These are phyloP conservation scores for Pichia manshurica DNA, from an alignment of 805 yeast species.

Conservation along the genomic window DNA sequence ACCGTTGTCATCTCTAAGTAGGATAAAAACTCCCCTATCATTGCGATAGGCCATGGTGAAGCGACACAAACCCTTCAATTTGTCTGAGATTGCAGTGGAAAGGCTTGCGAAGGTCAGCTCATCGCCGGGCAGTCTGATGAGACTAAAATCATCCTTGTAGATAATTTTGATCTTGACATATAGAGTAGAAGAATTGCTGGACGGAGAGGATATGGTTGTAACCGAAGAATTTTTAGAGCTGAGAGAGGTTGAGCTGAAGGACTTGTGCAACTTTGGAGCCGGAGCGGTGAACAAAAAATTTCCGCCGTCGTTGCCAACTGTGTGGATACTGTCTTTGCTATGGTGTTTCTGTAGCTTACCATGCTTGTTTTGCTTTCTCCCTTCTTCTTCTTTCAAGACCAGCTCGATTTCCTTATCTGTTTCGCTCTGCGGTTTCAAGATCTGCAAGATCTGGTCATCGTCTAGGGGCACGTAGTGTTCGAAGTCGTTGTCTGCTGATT, in stretches of 20 bases:
- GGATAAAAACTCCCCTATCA: slow-evolving; percentile 15
- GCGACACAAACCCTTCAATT: slow-evolving; percentile 11
- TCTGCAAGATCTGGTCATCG: slow-evolving; percentile 13
- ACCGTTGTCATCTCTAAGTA: slow-evolving; percentile 17
- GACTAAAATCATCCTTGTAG: slow-evolving; percentile 16
- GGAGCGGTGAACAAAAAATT: not conserved
- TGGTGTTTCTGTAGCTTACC: not conserved
- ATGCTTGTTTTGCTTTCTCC: not conserved
- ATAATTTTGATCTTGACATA: slow-evolving; percentile 12
- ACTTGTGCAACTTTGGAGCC: not conserved
- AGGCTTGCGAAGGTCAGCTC: slow-evolving; percentile 4
- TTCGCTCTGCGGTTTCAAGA: slow-evolving; percentile 9
- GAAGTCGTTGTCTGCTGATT: slow-evolving; percentile 16
- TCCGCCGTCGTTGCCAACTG: not conserved
- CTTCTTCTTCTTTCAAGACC: not conserved
- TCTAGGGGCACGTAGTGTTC: slow-evolving; percentile 29
- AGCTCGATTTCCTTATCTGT: not conserved
- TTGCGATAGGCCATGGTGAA: slow-evolving; percentile 18
- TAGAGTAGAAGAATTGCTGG: not conserved
- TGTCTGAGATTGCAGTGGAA: slow-evolving; percentile 10
- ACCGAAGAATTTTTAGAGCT: not conserved
- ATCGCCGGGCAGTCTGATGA: slow-evolving; percentile 5
- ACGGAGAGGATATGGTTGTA: not conserved
- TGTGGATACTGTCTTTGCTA: not conserved
- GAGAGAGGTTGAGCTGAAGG: not conserved